These are phyloP conservation scores for Ceriops zippeliana DNA, from an alignment of 345 rosid genomes.

Conservation along the genomic window DNA sequence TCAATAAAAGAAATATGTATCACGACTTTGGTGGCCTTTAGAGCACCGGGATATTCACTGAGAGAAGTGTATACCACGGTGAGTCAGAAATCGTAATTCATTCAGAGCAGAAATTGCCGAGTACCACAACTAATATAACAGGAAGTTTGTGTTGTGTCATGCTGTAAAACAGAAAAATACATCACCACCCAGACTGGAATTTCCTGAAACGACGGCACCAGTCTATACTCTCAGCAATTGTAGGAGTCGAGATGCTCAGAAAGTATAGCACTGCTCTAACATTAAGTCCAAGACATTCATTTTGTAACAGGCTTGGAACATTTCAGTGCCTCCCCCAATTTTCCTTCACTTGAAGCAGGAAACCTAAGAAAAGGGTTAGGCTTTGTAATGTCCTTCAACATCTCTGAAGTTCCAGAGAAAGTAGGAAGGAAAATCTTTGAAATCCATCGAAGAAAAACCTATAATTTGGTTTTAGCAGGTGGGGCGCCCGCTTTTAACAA, in stretches of 20 bases:
- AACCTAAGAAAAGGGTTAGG: neutral
- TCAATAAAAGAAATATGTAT: no score
- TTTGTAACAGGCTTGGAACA: neutral
- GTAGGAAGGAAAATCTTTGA: slow-evolving; percentile 63
- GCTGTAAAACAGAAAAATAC: neutral
- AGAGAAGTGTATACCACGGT: no score
- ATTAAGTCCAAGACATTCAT: neutral
- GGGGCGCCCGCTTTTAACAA: no score
- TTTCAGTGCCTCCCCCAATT: neutral
- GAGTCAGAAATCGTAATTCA: no score
- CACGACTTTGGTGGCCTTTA: no score
- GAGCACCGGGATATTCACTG: no score
- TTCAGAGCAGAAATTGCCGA: no score
- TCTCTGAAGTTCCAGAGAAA: neutral
- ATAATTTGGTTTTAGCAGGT: slow-evolving; percentile 11
- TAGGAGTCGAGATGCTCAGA: neutral
- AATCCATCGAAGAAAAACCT: slow-evolving; percentile 62
- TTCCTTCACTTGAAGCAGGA: neutral
- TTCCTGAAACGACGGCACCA: neutral
- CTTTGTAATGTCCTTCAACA: neutral
- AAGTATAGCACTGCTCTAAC: neutral
- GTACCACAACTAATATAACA: no score
- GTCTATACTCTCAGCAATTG: neutral
- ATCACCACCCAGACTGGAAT: neutral
- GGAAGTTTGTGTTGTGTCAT: neutral